These are phyloP conservation scores for Avena atlantica DNA, from an alignment of 176 grass and related monocot species.

Conservation along the genomic window DNA sequence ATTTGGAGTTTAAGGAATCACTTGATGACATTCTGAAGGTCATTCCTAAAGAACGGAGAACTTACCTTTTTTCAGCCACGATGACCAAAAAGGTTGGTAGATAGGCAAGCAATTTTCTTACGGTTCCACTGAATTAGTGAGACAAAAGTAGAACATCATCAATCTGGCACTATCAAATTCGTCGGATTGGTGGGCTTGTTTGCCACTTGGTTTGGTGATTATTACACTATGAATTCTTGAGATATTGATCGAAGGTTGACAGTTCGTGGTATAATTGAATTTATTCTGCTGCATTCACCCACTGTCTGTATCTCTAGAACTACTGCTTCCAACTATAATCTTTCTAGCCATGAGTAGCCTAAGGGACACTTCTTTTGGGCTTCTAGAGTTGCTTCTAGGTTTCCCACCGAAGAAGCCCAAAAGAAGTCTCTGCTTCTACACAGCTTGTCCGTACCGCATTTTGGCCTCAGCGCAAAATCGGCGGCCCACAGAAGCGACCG, in stretches of 20 bases:
- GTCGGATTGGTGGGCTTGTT: background rate
- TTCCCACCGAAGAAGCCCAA: no score
- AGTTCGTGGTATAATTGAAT: background rate
- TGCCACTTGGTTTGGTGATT: constrained; percentile 11
- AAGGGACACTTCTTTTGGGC: no score
- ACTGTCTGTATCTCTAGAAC: constrained; percentile 14
- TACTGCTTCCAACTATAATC: background rate
- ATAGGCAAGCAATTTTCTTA: background rate
- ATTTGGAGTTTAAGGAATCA: constrained; percentile 90
- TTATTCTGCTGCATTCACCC: background rate
- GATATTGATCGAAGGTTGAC: background rate
- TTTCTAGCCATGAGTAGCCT: background rate
- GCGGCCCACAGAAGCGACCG: no score
- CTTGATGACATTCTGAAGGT: constrained; percentile 94
- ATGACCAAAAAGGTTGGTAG: constrained; percentile 91
- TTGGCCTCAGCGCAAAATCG: no score
- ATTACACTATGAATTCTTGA: constrained; percentile 9
- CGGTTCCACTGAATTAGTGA: background rate
- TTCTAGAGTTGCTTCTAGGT: no score
- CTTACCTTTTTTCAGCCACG: constrained; percentile 91
- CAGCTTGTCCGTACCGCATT: no score
- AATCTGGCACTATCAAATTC: background rate
- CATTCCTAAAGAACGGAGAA: constrained; percentile 87
- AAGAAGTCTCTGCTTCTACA: no score
- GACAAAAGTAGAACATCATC: constrained; percentile 9